Evolutionary conservation across 441 rosid genomes (phyloP).

Genomic region (Euphorbia schlechtendalii): DNA sequence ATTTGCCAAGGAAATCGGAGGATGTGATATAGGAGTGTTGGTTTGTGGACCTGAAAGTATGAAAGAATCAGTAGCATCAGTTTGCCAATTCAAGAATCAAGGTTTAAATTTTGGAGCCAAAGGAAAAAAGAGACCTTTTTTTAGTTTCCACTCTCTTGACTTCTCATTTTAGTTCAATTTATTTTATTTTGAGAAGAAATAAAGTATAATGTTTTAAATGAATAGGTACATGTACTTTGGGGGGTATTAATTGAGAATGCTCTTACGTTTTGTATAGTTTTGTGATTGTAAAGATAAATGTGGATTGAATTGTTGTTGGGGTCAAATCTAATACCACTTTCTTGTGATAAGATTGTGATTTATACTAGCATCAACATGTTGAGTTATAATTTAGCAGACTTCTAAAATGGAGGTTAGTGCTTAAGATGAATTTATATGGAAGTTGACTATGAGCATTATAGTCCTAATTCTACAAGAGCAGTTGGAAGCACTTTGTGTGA

Average conservation of each 20-base stretch:
- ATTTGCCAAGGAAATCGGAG: slow-evolving; percentile 40
- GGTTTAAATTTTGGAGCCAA: slow-evolving; percentile 25
- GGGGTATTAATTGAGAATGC: too few relatives aligned
- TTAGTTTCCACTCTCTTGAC: slow-evolving; percentile 59
- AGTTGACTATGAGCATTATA: background rate
- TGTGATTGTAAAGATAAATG: too few relatives aligned
- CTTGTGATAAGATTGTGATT: background rate
- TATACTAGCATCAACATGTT: background rate
- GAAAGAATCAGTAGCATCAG: slow-evolving; percentile 58
- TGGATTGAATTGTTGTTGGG: too few relatives aligned
- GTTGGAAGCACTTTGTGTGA: background rate
- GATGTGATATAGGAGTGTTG: slow-evolving; percentile 50
- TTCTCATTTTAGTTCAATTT: slow-evolving; percentile 50
- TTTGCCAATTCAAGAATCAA: slow-evolving; percentile 36
- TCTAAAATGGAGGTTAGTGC: background rate
- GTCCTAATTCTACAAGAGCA: background rate
- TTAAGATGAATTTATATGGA: background rate
- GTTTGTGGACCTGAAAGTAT: slow-evolving; percentile 79
- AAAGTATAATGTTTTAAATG: too few relatives aligned
- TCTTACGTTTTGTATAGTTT: too few relatives aligned
- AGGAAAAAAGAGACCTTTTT: slow-evolving; percentile 33
- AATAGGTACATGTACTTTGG: too few relatives aligned
- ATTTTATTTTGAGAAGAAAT: too few relatives aligned
- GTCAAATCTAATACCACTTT: too few relatives aligned
- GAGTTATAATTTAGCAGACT: background rate